Evolutionary conservation across 805 yeast species (phyloP).

Genomic region (Metschnikowia kunwiensis): DNA sequence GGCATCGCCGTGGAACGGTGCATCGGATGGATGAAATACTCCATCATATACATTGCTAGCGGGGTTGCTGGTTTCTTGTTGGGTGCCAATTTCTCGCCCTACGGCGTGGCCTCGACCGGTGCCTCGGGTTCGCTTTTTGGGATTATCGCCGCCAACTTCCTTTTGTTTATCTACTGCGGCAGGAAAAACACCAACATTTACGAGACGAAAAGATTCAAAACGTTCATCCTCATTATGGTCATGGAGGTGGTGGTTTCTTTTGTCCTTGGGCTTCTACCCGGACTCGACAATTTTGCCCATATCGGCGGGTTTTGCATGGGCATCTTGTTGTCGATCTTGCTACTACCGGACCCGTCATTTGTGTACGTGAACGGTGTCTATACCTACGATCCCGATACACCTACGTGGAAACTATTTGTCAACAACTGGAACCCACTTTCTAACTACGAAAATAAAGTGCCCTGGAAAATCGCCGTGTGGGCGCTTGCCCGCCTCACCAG

Average conservation of each 20-base stretch:
- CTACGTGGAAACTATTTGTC: conserved; percentile 30
- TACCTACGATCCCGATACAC: conserved; percentile 29
- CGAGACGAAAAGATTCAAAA: conserved; percentile 44
- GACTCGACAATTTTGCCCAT: conserved; percentile 71
- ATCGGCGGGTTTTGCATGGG: conserved; percentile 75
- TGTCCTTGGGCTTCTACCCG: conserved; percentile 66
- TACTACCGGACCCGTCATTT: conserved; percentile 57
- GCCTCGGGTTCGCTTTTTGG: conserved; percentile 74
- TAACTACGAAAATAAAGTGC: conserved; percentile 34
- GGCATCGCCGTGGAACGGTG: conserved; percentile 57
- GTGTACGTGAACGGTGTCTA: conserved; percentile 39
- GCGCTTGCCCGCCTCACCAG: conserved; percentile 43
- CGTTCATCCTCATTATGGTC: conserved; percentile 46
- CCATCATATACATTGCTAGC: conserved; percentile 53
- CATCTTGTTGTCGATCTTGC: conserved; percentile 43
- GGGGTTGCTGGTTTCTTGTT: conserved; percentile 67
- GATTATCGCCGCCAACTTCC: conserved; percentile 57
- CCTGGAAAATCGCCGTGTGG: conserved; percentile 49
- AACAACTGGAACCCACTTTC: conserved; percentile 41
- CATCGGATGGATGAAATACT: conserved; percentile 54
- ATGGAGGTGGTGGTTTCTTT: conserved; percentile 57
- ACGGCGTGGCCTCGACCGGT: conserved; percentile 65
- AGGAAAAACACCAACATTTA: conserved; percentile 45
- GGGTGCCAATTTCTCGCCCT: conserved; percentile 68
- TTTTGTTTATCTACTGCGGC: conserved; percentile 54